Evolutionary conservation across 2,329 filamentous ascomycete species (phyloP), one percentile per base, ranked within the genome.

Genomic region (Talaromyces sp.): DNA sequence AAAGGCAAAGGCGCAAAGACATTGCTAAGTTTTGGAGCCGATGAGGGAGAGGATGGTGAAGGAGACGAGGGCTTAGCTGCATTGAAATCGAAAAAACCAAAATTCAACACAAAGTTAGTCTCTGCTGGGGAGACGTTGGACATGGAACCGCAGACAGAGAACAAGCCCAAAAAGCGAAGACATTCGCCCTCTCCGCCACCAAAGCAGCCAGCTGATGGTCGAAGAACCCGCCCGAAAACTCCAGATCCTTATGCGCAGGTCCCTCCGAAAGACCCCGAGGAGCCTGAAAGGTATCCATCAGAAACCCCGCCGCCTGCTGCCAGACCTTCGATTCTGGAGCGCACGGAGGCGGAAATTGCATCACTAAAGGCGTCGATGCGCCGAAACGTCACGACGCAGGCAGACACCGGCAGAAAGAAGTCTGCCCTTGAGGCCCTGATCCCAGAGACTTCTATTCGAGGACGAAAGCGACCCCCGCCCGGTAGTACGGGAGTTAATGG

Each of bases 381-480:
- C 54, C 77, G 79, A 21, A 75, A 69, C 54, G 69, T 74, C 27
- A 65, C 73, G 7, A 66, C 69, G 0, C 69, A 65, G 2, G 65
- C 65, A 11, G 72, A 75, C 26, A 68, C 72, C 3, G 68, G 67
- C 6, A 71, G 65, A 58, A 78, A 77, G 66, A 79, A 79, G 61
- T 77, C 79, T 29, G 77, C 78, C 0, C 68, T 81, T 3, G 78
- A 81, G 67, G 69, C 75, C 27, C 74, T 81, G 71, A 81, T 81
- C 51, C 79, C 79, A 0, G 71, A 77, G 46, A 79, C 72, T 11
- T 75, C 78, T 11, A 79, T 78, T 41, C 74, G 78, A 32, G 79
- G 78, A 26, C 75, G 78, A 17, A 78, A 74, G 65, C 72, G 77
- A 11, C 75, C 75, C n/a, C 67, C 71, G 2, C 73, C 74, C 6